phyloP scores from a whole-genome alignment of 2,329 filamentous ascomycete genomes.

The Botrytis aclada region DNA sequence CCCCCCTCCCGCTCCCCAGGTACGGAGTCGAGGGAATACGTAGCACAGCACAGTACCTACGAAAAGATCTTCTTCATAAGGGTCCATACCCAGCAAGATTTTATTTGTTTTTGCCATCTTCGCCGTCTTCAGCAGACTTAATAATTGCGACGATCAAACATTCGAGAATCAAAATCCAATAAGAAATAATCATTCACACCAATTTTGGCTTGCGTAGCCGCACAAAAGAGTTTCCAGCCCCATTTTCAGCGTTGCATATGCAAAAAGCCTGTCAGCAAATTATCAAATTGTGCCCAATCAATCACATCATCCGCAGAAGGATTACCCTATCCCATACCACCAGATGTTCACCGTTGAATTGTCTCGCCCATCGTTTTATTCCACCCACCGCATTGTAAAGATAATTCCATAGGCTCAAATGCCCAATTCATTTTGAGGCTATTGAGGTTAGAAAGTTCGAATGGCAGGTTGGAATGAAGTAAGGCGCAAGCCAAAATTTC shows the following conservation, averaged over 20 bases:
- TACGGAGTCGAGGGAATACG: not conserved
- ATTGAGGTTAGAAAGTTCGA: not conserved
- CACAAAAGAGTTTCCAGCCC: not conserved
- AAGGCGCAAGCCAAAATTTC: conserved; percentile 27
- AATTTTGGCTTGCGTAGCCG: not conserved
- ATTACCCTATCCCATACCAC: conserved; percentile 26
- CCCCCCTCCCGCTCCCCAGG: not conserved
- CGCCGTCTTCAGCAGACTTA: not conserved
- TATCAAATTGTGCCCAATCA: not conserved
- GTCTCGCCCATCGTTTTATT: not conserved
- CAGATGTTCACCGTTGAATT: conserved; percentile 28
- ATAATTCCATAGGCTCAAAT: conserved; percentile 8
- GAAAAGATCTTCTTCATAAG: not conserved
- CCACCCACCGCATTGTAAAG: not conserved
- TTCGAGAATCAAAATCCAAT: not conserved
- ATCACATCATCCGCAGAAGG: conserved; percentile 18
- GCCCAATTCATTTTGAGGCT: not conserved
- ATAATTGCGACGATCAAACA: not conserved
- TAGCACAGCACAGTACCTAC: not conserved
- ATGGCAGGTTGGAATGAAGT: conserved; percentile 14
- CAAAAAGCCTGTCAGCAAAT: conserved; percentile 14
- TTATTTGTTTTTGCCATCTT: not conserved
- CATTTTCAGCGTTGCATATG: conserved; percentile 7
- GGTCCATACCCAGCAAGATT: not conserved
- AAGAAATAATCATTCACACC: not conserved